Base-by-base conservation (phyloP, 2,329 filamentous ascomycete genomes). In the Chaetomium strumarium region DNA sequence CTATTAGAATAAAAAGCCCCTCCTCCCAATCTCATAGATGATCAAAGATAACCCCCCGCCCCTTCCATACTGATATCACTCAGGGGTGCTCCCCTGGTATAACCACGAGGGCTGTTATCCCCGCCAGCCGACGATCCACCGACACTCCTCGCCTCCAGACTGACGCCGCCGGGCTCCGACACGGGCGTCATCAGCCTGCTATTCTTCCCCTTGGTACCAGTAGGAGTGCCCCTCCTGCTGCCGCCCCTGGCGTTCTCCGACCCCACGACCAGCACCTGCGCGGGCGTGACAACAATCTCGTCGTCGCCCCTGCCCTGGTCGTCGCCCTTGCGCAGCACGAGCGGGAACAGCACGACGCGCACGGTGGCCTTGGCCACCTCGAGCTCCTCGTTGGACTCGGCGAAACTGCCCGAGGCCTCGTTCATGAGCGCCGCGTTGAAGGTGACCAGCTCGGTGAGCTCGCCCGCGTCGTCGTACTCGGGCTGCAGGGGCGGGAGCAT, bases 381-480 rank as follows among this genome's bases (percentile, higher is more conserved):
- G 20, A 96, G 80, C 48, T 92, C 87, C 59, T 92, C 86, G 64
- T 93, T 92, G 20, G 59, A 51, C 82, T 84, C 12, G 34, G 34
- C n/a, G 14, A 8, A 19, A 31, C 70, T 81, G 39, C 86, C 85
- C 55, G 85, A 89, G 53, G 89, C 86, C 73, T 96, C 92, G 64
- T 93, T 95, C 92, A 99, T 97, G 64, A 96, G 81, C 31, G 86
- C 81, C 1, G 92, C 87, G 65, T 96, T 96, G 80, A 99, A 99
- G 55, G 83, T 79, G 10, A 97, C 89, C 52, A 91, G 92, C 50
- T 88, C 86, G 14, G 85, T 79, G 9, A 99, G 80, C 64, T 97
- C 92, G 62, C 93, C 93, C 58, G 93, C 90, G 62, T 84, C 86
- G 69, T 97, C 91, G 70, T 96, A 97, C 69, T 96, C 90, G 19